Percentiles rank a stretch among this genome's conserved stretches.
Evolutionary conservation across 495 filamentous ascomycete genomes (phyloP).

Genomic region (Xylaria cubensis): DNA sequence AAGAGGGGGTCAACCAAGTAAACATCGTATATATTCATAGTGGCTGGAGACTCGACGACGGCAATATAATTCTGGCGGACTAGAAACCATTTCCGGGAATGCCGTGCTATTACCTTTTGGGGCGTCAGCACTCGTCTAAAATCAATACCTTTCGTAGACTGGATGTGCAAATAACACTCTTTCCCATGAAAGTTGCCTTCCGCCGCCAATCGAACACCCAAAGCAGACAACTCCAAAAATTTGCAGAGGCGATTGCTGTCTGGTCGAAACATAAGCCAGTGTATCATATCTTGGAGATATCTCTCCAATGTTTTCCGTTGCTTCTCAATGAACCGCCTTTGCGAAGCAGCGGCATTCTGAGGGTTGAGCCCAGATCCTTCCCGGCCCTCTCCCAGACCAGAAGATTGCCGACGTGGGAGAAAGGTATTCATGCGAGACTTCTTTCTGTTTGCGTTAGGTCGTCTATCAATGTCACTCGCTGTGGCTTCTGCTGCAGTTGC

Average conservation of each 20-base stretch:
- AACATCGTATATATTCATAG: conserved; percentile 99
- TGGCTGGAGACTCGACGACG: conserved; percentile 96
- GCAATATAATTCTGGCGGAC: conserved; percentile 98
- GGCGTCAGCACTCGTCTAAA: conserved; percentile 83
- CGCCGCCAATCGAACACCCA: conserved; percentile 93
- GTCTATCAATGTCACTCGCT: conserved; percentile 48
- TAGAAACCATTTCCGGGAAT: conserved; percentile 95
- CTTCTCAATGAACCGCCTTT: conserved; percentile 61
- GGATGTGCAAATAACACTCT: conserved; percentile 91
- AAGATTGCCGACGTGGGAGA: conserved; percentile 57
- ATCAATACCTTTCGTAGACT: conserved; percentile 89
- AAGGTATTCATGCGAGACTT: conserved; percentile 67
- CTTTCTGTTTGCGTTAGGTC: conserved; percentile 59
- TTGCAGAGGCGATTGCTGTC: conserved; percentile 96
- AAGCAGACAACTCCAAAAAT: conserved; percentile 92
- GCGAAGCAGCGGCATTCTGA: conserved; percentile 41
- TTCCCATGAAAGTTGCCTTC: conserved; percentile 98
- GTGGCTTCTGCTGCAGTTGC: conserved; percentile 49
- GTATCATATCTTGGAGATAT: conserved; percentile 93
- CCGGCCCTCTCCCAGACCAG: conserved; percentile 43
- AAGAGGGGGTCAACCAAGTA: conserved; percentile 92
- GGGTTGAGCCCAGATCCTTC: conserved; percentile 33
- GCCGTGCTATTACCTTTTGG: conserved; percentile 73
- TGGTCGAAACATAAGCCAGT: conserved; percentile 91
- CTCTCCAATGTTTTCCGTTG: conserved; percentile 87